Conservation (phyloP, 768 basidiomycete species). For the Peribolospora kevripleyi region DNA sequence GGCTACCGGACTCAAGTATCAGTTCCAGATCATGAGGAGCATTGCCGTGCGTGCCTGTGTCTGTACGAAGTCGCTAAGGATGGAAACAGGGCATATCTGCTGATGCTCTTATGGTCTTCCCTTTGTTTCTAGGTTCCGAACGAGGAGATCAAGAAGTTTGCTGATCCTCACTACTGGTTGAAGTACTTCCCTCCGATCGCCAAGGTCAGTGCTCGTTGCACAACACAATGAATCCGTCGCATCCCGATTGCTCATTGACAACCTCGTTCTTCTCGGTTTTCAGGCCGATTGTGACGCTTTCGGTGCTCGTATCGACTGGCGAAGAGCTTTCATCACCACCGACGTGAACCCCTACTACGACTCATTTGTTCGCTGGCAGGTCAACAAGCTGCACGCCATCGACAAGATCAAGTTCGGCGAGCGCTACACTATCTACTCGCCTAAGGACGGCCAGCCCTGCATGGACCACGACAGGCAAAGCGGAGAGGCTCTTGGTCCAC, state of each 20-base stretch:
- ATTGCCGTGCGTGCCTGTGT: too few species aligned
- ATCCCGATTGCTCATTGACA: not conserved
- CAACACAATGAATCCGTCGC: not conserved
- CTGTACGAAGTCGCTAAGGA: too few species aligned
- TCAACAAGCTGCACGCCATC: slow-evolving; percentile 64
- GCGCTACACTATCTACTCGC: slow-evolving; percentile 93
- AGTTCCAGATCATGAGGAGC: slow-evolving; percentile 97
- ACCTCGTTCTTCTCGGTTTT: not conserved
- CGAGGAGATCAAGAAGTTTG: slow-evolving; percentile 79
- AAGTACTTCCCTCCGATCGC: slow-evolving; percentile 91
- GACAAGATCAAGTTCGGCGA: slow-evolving; percentile 96
- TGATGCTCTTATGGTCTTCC: slow-evolving; percentile 1
- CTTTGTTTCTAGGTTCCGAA: slow-evolving; percentile 38
- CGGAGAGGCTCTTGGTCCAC: slow-evolving; percentile 81
- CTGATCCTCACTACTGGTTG: slow-evolving; percentile 83
- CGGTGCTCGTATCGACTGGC: slow-evolving; percentile 95
- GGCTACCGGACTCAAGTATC: slow-evolving; percentile 76
- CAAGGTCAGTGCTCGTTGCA: slow-evolving; percentile 27
- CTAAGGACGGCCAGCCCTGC: slow-evolving; percentile 94
- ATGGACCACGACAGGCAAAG: slow-evolving; percentile 98
- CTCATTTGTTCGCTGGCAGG: slow-evolving; percentile 90
- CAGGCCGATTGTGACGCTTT: slow-evolving; percentile 54
- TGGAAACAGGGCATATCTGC: too few species aligned
- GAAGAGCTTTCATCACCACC: slow-evolving; percentile 78
- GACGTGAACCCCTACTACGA: slow-evolving; percentile 94